Evolutionary conservation across 179 eudicot genomes (phyloP), one percentile per base, ranked within the genome.

Genomic region (Beta corolliflora): DNA sequence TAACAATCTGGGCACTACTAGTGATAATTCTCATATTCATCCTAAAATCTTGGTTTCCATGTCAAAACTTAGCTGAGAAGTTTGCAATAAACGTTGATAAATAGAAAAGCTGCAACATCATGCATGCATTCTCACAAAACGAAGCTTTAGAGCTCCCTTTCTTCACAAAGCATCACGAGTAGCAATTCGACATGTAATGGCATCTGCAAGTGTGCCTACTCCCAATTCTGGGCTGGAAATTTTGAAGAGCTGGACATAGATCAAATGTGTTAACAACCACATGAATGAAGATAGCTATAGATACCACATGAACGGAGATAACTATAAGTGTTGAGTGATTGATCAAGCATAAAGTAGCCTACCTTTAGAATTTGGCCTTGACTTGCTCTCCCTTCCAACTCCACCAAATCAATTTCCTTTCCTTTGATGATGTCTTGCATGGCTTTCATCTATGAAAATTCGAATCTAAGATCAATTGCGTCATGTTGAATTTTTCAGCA

Each of bases 141-240:
- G 6, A 19, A 74, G 29, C 56, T 11, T 23, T 55, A 16, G 13
- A 25, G 8, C 71, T 78, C 55, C 68, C 73, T 63, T 68, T 31
- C 61, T 61, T 89, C 82, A 95, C 75, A 95, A 85, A 41, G 98
- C 92, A 85, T 93, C 98, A 19, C 97, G 92, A 67, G 93, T 89
- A 82, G 97, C 97, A 88, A 95, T 91, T 75, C 98, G 87, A 89
- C 98, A 92, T 55, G 91, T 86, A 83, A 93, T 92, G 68, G 98
- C 94, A 85, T 95, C 98, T 41, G 90, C 89, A 46, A 93, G 86
- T 8, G 97, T 84, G 25, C 97, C 91, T 79, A 95, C 83, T 44
- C 86, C 92, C 71, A 93, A 79, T 88, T 93, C 98, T 68, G 48
- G 81, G 15, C 82, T 87, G 14, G 97, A 70, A 75, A 93, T 89